phyloP scores from a whole-genome alignment of 192 early-diverging fungal genomes.

The Cetraspora pellucida region DNA sequence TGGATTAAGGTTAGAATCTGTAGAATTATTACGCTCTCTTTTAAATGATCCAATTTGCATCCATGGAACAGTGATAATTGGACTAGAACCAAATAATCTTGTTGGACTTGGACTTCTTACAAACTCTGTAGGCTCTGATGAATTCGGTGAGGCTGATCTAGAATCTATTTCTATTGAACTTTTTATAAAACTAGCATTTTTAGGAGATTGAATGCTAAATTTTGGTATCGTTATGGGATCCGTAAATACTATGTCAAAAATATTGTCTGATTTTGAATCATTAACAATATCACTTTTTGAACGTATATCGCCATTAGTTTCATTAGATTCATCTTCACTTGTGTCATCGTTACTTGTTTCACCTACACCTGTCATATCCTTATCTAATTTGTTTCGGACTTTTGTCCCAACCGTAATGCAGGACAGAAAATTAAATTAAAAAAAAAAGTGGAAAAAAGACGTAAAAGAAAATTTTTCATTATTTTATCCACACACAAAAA shows the following conservation, averaged over 20 bases:
- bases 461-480: conserved; percentile 16
- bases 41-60: neutral
- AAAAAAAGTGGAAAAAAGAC: conserved; percentile 4
- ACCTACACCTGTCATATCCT: neutral
- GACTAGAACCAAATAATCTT: conserved; percentile 27
- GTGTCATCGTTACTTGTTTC: neutral
- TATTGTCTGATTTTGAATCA: neutral
- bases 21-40: neutral
- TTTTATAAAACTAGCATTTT: neutral
- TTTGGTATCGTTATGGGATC: conserved; percentile 3
- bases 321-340: neutral
- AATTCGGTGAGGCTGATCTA: neutral
- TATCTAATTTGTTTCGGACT: neutral
- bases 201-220: conserved; percentile 12
- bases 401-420: neutral
- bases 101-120: conserved; percentile 32
- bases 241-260: neutral
- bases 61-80: conserved; percentile 26
- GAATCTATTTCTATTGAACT: neutral
- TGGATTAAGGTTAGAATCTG: neutral
- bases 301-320: neutral
- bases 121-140: neutral
- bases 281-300: neutral
- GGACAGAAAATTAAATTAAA: conserved; percentile 1
- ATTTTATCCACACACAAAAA: neutral